These are phyloP conservation scores for Artemisia annua DNA, from an alignment of 129 eudicot genomes.

Conservation along the genomic window DNA sequence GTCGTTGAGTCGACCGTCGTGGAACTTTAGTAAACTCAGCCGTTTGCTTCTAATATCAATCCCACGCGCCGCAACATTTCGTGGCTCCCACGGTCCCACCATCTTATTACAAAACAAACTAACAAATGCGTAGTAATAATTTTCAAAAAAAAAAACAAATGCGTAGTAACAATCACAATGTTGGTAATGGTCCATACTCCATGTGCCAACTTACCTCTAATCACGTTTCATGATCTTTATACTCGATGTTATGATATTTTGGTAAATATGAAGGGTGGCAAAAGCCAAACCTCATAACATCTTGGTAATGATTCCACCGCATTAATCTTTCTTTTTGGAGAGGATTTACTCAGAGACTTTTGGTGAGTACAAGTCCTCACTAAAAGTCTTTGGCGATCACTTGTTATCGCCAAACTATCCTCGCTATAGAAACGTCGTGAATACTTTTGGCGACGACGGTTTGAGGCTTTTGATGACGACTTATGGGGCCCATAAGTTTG, in stretches of 20 bases:
- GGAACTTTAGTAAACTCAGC: neutral
- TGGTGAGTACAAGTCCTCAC: too few species aligned
- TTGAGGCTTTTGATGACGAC: too few species aligned
- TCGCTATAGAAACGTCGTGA: too few species aligned
- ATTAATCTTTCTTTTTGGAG: too few species aligned
- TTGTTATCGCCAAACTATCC: too few species aligned
- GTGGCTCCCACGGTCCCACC: neutral
- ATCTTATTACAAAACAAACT: neutral
- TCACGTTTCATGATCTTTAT: neutral
- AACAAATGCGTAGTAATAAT: too few species aligned
- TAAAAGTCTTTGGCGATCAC: too few species aligned
- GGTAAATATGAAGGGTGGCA: neutral
- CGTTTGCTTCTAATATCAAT: neutral
- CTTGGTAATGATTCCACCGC: too few species aligned
- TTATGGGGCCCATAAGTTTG: too few species aligned
- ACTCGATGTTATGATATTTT: neutral
- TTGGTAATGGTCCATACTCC: conserved; percentile 3
- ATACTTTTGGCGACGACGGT: too few species aligned
- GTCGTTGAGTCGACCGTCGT: neutral
- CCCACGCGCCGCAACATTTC: neutral
- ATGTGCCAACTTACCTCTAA: conserved; percentile 2
- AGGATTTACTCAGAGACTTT: too few species aligned
- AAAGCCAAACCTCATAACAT: neutral
- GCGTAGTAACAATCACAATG: neutral
- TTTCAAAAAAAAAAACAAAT: too few species aligned